These are phyloP conservation scores for Lactarius akahatsu DNA, from an alignment of 768 basidiomycete species.

Conservation along the genomic window DNA sequence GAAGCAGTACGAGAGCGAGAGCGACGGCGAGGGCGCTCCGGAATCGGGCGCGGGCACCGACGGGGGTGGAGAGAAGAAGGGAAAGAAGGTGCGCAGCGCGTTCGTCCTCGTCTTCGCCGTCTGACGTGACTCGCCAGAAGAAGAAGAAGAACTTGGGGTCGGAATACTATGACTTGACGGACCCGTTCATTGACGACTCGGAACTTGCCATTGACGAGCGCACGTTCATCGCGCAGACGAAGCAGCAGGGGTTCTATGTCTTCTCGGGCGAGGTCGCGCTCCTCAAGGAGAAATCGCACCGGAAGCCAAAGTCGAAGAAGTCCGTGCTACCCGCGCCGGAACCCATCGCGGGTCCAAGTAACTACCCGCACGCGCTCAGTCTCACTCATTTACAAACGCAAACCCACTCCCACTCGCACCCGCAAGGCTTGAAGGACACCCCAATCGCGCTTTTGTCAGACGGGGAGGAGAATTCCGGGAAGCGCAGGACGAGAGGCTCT, in stretches of 20 bases:
- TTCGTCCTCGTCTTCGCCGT: not conserved
- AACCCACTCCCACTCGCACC: not conserved
- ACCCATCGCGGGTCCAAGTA: conserved; percentile 26
- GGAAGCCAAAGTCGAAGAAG: conserved; percentile 29
- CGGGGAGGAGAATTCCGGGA: conserved; percentile 34
- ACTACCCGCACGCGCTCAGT: conserved; percentile 21
- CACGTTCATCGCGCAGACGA: conserved; percentile 87
- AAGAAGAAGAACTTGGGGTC: conserved; percentile 50
- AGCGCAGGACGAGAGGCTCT: conserved; percentile 18
- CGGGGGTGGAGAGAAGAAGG: conserved; percentile 39
- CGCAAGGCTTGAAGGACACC: conserved; percentile 49
- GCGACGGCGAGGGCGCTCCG: conserved; percentile 42
- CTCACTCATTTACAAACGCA: conserved; percentile 19
- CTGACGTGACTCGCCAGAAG: not conserved
- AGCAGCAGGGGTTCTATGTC: conserved; percentile 92
- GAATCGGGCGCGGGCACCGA: conserved; percentile 26
- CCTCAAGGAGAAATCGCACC: conserved; percentile 61
- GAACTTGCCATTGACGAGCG: conserved; percentile 89
- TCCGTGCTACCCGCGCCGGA: conserved; percentile 23
- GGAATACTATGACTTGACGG: conserved; percentile 87
- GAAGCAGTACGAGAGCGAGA: conserved; percentile 50
- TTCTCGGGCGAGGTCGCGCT: conserved; percentile 85
- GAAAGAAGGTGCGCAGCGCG: conserved; percentile 38
- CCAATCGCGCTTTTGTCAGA: conserved; percentile 50
- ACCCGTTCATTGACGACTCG: conserved; percentile 98